Conservation (phyloP, 106 monocot genomes). For the Dioscorea dumetorum region DNA sequence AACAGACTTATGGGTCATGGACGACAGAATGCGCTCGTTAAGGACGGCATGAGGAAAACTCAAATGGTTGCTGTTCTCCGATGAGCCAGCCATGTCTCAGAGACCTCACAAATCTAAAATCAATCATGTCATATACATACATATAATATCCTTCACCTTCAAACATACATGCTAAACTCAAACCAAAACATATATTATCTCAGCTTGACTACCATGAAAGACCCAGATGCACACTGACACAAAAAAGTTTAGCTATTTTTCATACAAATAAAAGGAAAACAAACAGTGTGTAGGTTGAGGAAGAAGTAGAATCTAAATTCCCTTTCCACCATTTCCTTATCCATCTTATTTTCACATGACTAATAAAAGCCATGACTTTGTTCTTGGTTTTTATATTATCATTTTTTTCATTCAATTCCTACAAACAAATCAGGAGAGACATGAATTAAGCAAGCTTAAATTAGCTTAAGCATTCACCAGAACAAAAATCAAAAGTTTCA, state of each 20-base stretch:
- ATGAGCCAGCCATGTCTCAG: conserved; percentile 37
- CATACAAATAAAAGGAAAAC: neutral
- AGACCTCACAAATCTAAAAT: conserved; percentile 5
- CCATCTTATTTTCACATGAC: neutral
- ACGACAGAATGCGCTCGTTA: conserved; percentile 72
- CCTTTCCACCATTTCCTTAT: neutral
- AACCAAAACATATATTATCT: no score
- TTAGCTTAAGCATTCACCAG: no score
- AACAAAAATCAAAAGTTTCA: no score
- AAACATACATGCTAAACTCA: no score
- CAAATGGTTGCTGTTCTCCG: conserved; percentile 18
- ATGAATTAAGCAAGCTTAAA: no score
- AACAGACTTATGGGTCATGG: conserved; percentile 50
- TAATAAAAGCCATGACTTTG: neutral
- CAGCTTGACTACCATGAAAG: no score
- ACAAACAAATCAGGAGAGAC: no score
- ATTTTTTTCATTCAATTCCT: no score
- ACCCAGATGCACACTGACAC: neutral
- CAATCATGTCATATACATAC: neutral
- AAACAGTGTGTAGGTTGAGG: neutral
- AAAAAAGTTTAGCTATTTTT: neutral
- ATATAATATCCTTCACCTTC: neutral
- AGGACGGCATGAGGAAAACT: conserved; percentile 35
- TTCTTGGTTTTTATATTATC: neutral
- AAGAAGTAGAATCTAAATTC: neutral